These are phyloP conservation scores for Anastatica hierochuntica DNA, from an alignment of 345 rosid genomes.

Conservation along the genomic window DNA sequence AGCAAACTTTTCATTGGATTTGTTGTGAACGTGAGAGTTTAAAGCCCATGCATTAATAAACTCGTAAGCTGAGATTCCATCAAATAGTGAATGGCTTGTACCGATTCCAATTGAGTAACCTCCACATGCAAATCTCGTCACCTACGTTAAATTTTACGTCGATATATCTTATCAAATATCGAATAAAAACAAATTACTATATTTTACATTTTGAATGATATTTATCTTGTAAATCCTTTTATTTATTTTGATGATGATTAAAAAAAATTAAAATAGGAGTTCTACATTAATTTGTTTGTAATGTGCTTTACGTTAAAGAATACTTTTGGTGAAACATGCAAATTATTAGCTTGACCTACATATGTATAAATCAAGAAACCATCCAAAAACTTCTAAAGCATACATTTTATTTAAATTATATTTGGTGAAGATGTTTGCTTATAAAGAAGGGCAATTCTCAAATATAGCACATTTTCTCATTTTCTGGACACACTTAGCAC, in stretches of 20 bases:
- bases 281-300: too few species aligned
- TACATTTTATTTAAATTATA: neutral
- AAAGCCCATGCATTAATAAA: slow-evolving; percentile 48
- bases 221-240: too few species aligned
- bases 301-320: too few species aligned
- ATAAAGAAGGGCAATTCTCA: too few species aligned
- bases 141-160: slow-evolving; percentile 37
- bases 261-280: too few species aligned
- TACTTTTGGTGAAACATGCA: too few species aligned
- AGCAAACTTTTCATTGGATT: slow-evolving; percentile 1
- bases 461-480: too few species aligned
- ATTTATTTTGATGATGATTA: too few species aligned
- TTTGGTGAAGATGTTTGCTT: too few species aligned
- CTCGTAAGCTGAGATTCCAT: slow-evolving; percentile 49
- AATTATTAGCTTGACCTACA: neutral
- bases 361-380: neutral
- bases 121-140: slow-evolving; percentile 63
- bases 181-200: neutral
- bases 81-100: slow-evolving; percentile 54
- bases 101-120: slow-evolving; percentile 58
- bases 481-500: too few species aligned
- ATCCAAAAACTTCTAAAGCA: neutral
- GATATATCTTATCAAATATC: neutral
- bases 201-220: too few species aligned
- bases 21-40: slow-evolving; percentile 26